Evolutionary conservation across 2,329 filamentous ascomycete species (phyloP).

Genomic region (Ophioceras dolichostomum): DNA sequence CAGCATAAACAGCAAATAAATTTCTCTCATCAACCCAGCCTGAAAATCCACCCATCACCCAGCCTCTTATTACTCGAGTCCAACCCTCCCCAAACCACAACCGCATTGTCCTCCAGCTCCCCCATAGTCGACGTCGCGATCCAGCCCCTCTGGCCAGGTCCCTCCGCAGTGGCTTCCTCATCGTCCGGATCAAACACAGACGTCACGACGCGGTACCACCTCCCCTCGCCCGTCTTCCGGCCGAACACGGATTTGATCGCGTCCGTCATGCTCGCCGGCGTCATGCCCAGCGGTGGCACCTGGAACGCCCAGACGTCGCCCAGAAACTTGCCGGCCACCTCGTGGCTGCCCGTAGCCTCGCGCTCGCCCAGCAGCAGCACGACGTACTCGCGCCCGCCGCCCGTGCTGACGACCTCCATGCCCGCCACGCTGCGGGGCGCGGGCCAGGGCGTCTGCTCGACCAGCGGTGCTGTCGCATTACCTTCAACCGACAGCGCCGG

Average conservation of each 20-base stretch:
- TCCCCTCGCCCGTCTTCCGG: slow-evolving; percentile 42
- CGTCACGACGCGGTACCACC: slow-evolving; percentile 38
- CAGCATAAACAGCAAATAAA: not conserved
- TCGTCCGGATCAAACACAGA: slow-evolving; percentile 40
- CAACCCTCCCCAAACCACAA: slow-evolving; percentile 50
- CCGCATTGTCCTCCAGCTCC: slow-evolving; percentile 45
- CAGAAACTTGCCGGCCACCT: slow-evolving; percentile 40
- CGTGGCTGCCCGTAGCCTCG: slow-evolving; percentile 34
- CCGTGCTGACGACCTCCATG: slow-evolving; percentile 43
- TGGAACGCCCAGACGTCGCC: slow-evolving; percentile 54
- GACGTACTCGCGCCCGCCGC: slow-evolving; percentile 49
- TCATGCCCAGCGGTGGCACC: slow-evolving; percentile 41
- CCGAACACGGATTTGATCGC: slow-evolving; percentile 41
- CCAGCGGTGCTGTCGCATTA: slow-evolving; percentile 8
- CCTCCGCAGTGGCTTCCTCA: slow-evolving; percentile 23
- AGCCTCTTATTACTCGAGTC: slow-evolving; percentile 35
- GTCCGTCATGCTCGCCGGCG: slow-evolving; percentile 40
- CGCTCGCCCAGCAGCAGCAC: slow-evolving; percentile 49
- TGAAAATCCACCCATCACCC: slow-evolving; percentile 53
- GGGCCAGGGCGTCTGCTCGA: slow-evolving; percentile 27
- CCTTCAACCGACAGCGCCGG: slow-evolving; percentile 15
- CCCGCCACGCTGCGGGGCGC: slow-evolving; percentile 39
- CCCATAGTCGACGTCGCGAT: slow-evolving; percentile 42
- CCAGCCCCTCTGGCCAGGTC: slow-evolving; percentile 44
- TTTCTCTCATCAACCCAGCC: slow-evolving; percentile 26